Evolutionary conservation across 2,329 filamentous ascomycete genomes (phyloP).

Genomic region (Aspergillus udagawae): DNA sequence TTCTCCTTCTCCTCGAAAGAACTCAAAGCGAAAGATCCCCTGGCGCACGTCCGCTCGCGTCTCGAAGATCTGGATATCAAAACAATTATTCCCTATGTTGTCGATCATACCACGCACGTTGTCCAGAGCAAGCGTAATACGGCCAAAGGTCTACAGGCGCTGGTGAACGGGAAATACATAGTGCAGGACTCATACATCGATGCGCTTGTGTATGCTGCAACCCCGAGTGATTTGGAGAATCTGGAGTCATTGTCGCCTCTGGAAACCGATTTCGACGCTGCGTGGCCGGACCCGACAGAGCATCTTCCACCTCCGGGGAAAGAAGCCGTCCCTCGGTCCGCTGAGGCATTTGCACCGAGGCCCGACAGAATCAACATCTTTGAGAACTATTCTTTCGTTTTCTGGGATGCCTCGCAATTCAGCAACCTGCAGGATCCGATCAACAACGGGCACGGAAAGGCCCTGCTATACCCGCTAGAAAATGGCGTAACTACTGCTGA

Average conservation of each 20-base stretch:
- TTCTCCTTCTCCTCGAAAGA: conserved; percentile 74
- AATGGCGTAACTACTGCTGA: conserved; percentile 63
- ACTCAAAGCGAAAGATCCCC: conserved; percentile 59
- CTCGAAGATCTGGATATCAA: conserved; percentile 90
- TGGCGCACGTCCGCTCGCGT: conserved; percentile 57
- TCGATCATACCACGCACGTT: conserved; percentile 74
- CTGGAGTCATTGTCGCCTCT: conserved; percentile 54
- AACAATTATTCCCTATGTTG: conserved; percentile 67
- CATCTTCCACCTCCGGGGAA: conserved; percentile 71
- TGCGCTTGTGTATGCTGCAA: conserved; percentile 61
- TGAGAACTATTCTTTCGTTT: conserved; percentile 82
- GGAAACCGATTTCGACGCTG: conserved; percentile 72
- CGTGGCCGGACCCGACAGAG: conserved; percentile 72
- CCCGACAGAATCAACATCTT: conserved; percentile 66
- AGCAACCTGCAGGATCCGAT: conserved; percentile 71
- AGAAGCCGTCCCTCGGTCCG: conserved; percentile 67
- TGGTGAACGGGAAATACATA: conserved; percentile 76
- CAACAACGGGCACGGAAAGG: conserved; percentile 77
- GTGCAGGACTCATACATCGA: conserved; percentile 72
- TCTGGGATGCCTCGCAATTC: conserved; percentile 72
- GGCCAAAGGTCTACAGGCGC: conserved; percentile 76
- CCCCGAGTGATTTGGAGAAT: conserved; percentile 47
- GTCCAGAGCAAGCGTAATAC: conserved; percentile 88
- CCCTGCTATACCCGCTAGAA: conserved; percentile 60
- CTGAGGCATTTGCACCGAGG: conserved; percentile 70